These are phyloP conservation scores for Leishmania braziliensis DNA, from an alignment of 208 protist species.

Conservation along the genomic window DNA sequence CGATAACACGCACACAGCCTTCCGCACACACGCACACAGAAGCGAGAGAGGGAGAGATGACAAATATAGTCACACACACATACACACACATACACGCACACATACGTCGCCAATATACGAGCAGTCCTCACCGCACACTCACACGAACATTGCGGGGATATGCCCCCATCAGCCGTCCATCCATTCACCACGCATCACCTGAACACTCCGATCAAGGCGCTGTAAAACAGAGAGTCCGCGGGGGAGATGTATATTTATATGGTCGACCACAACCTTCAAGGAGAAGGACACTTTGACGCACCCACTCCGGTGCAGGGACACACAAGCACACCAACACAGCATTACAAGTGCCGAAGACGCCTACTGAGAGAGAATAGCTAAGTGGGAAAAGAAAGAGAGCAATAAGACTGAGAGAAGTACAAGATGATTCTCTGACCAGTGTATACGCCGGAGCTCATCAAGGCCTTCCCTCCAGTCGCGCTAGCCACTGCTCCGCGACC, in stretches of 20 bases:
- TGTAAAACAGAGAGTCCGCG: neutral
- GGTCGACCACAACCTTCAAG: neutral
- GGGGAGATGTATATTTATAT: neutral
- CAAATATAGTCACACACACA: neutral
- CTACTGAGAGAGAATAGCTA: neutral
- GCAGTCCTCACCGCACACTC: neutral
- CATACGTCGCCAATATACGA: neutral
- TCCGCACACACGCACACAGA: neutral
- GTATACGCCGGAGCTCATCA: neutral
- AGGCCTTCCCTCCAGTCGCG: neutral
- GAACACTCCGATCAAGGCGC: neutral
- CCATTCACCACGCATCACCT: neutral
- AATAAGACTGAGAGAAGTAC: neutral
- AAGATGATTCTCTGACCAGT: neutral
- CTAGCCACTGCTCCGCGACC: neutral
- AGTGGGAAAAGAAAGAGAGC: neutral
- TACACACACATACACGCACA: neutral
- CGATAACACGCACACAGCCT: slow-evolving; percentile 5
- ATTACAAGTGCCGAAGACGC: neutral
- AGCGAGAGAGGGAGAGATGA: neutral
- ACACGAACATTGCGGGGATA: neutral
- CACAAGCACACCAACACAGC: neutral
- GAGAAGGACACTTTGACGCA: neutral
- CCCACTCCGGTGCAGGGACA: neutral
- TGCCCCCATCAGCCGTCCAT: neutral